Base-by-base conservation (phyloP, 768 basidiomycete species). In the Rhizopogon salebrosus region DNA sequence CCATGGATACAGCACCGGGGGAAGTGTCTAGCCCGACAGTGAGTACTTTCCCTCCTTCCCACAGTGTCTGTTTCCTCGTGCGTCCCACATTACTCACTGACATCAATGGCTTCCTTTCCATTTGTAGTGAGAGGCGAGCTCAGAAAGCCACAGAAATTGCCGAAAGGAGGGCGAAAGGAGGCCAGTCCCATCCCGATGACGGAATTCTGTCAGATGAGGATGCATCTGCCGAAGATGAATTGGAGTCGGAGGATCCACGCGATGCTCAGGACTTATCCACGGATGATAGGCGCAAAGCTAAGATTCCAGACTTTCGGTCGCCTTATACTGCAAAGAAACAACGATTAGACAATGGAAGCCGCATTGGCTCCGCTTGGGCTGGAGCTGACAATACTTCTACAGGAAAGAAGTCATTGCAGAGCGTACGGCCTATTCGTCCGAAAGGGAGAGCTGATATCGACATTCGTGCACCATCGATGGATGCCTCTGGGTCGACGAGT, bases 1-100 rank as follows among this genome's bases (percentile, higher is more conserved):
- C 88, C 89, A 36, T 91, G 88, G 89, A 64, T 83, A 53, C 85
- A 87, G 69, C 89, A 91, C 66, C 79, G 85, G 18, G 79, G 75
- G 23, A 91, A 89, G 66, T 90, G 89, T 71, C 64, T 87, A 41
- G 78, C 80, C n/a, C 69, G 86, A 61, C 76, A 82, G 87, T 89
- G 65, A 63, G 83, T 80, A 38, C 31, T 48, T 42, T 20, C 29
- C n/a, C 27, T 27, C 27, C 22, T 54, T 50, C 41, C 46, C 52
- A 67, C 56, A 52, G 50, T 14, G 10, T 34, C 20, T 34, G 1
- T 36, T 41, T 53, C 49, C 45, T 54, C 45, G 43, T 16, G n/a
- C 22, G 48, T 48, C 6, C 10, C 49, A 38, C 20, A 46, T 53
- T 54, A 35, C 46, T 43, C 50, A 20, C 40, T 54, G 36, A 46